Conservation (phyloP, 331 rosid species). For the Arachis monticola region DNA sequence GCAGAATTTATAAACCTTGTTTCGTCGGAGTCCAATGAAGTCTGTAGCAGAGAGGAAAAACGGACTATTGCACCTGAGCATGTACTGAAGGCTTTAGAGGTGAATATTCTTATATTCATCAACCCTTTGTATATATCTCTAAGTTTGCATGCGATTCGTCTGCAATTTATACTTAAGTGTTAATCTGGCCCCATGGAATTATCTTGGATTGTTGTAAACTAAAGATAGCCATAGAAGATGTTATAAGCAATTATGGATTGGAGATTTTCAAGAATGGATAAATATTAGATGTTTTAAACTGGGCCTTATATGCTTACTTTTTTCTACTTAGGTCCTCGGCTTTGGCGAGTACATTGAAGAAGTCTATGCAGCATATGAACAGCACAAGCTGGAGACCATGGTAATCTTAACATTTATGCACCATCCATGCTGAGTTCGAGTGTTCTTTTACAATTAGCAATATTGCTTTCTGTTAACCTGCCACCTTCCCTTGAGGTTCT, state of each 20-base stretch:
- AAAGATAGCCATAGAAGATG: not conserved
- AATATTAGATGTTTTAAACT: not conserved
- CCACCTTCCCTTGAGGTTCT: not conserved
- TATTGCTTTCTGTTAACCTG: not conserved
- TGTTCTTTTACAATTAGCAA: constrained; percentile 13
- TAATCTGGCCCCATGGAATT: not conserved
- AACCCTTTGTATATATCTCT: not conserved
- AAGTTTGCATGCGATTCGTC: not conserved
- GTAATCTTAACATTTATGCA: constrained; percentile 49
- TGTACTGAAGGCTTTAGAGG: constrained; percentile 88
- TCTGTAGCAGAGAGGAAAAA: constrained; percentile 89
- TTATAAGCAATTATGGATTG: not conserved
- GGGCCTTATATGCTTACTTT: not conserved
- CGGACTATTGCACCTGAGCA: constrained; percentile 99
- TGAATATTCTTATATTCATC: constrained; percentile 27
- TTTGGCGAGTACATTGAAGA: constrained; percentile 84
- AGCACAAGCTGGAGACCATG: constrained; percentile 89
- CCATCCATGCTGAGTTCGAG: constrained; percentile 19
- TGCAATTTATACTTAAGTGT: not conserved
- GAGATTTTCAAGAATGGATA: constrained; percentile 3
- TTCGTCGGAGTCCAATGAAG: constrained; percentile 96
- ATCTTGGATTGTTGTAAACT: constrained; percentile 7
- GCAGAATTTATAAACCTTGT: constrained; percentile 93
- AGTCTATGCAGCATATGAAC: constrained; percentile 89
- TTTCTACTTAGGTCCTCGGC: constrained; percentile 74